Evolutionary conservation across 1,284 basidiomycete genomes (phyloP).

Genomic region (Rhodotorula sp.): DNA sequence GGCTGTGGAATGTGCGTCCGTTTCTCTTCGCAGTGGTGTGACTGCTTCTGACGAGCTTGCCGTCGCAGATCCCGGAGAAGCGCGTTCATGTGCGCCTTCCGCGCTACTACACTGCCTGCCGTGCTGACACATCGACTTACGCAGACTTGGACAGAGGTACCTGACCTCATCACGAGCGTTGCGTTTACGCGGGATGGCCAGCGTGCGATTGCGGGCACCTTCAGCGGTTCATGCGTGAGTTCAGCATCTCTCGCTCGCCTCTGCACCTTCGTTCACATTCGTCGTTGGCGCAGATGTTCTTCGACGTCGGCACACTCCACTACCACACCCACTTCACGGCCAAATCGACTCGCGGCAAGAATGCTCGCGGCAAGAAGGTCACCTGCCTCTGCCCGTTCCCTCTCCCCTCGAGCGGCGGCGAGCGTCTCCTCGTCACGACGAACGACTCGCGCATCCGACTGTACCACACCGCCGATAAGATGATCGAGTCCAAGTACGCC

Average conservation of each 20-base stretch:
- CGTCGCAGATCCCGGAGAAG: conserved; percentile 36
- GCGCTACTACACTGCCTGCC: too few species aligned
- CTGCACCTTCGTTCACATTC: not conserved
- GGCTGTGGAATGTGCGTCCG: conserved; percentile 47
- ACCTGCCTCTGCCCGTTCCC: conserved; percentile 47
- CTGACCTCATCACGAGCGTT: conserved; percentile 49
- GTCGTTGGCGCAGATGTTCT: conserved; percentile 41
- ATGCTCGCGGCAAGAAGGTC: conserved; percentile 48
- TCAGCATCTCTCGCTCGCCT: not conserved
- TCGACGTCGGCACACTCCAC: conserved; percentile 44
- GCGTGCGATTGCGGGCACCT: conserved; percentile 47
- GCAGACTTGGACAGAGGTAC: conserved; percentile 45
- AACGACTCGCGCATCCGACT: conserved; percentile 50
- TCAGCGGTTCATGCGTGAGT: conserved; percentile 42
- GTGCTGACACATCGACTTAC: not conserved
- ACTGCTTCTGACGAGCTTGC: not conserved
- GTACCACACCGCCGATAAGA: conserved; percentile 45
- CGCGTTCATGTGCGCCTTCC: conserved; percentile 22
- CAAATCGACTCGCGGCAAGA: conserved; percentile 45
- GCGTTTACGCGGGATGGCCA: conserved; percentile 48
- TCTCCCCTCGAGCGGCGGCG: conserved; percentile 34
- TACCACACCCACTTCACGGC: conserved; percentile 45
- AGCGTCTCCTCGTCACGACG: conserved; percentile 48
- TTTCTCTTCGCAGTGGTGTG: not conserved
- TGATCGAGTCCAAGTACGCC: conserved; percentile 40